Conservation (phyloP, 192 early-diverging fungal species). For the Coemansia sp. region DNA sequence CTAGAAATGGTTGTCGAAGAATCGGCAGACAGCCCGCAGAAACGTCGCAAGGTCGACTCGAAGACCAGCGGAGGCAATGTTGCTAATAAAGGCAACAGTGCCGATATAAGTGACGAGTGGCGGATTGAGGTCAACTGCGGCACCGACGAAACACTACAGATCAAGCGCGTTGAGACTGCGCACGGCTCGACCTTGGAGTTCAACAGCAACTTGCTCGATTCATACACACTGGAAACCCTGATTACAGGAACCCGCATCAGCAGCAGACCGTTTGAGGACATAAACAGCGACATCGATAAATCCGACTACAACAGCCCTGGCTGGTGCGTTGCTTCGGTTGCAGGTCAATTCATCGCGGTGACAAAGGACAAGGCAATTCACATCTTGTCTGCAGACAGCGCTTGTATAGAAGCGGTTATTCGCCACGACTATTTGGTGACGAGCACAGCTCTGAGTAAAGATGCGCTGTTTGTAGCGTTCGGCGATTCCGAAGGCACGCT, state of each 20-base stretch:
- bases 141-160: slow-evolving; percentile 45
- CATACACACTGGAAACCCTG: slow-evolving; percentile 49
- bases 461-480: slow-evolving; percentile 48
- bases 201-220: slow-evolving; percentile 14
- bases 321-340: slow-evolving; percentile 27
- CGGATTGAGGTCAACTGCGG: slow-evolving; percentile 19
- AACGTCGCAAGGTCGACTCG: neutral
- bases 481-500: slow-evolving; percentile 37
- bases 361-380: slow-evolving; percentile 27
- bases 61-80: neutral
- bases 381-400: slow-evolving; percentile 22
- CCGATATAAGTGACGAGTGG: slow-evolving; percentile 15
- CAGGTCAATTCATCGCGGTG: slow-evolving; percentile 34
- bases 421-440: slow-evolving; percentile 21
- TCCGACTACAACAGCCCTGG: neutral
- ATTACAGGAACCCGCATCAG: slow-evolving; percentile 15
- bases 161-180: slow-evolving; percentile 4
- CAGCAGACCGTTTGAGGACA: neutral
- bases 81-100: neutral
- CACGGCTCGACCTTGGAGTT: no score
- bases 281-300: neutral
- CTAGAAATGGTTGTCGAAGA: neutral
- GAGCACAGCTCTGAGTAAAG: slow-evolving; percentile 28
- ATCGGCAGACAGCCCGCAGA: neutral
- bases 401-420: slow-evolving; percentile 33